Evolutionary conservation across 2,329 filamentous ascomycete species (phyloP).

Genomic region (Torrubiellomyces zombiae): DNA sequence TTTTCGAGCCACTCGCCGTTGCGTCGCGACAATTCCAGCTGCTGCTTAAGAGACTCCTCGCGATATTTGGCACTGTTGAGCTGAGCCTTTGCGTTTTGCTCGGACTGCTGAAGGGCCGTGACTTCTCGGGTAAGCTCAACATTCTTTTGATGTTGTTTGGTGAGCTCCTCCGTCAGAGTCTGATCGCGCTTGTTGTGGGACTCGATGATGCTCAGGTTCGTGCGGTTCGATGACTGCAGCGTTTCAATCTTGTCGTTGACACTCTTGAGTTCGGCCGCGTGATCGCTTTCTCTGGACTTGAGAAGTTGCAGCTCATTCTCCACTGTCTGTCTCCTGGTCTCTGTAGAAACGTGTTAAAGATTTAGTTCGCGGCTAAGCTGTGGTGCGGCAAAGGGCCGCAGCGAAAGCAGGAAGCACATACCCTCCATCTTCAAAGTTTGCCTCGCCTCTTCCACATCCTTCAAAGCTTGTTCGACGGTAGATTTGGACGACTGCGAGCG

Average conservation of each 20-base stretch:
- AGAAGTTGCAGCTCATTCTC: constrained; percentile 70
- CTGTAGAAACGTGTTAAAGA: constrained; percentile 24
- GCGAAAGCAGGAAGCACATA: constrained; percentile 21
- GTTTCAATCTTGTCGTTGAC: constrained; percentile 71
- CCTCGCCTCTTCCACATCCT: constrained; percentile 67
- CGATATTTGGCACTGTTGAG: constrained; percentile 74
- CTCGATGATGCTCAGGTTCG: constrained; percentile 76
- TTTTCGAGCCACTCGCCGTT: constrained; percentile 88
- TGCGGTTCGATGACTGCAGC: constrained; percentile 81
- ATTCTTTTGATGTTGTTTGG: constrained; percentile 76
- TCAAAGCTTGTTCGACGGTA: constrained; percentile 66
- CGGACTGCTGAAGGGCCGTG: constrained; percentile 62
- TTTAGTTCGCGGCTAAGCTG: neutral
- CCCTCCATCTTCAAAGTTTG: constrained; percentile 72
- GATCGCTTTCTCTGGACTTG: constrained; percentile 57
- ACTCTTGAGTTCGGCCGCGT: constrained; percentile 57
- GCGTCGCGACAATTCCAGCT: constrained; percentile 72
- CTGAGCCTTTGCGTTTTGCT: constrained; percentile 66
- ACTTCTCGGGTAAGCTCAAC: constrained; percentile 72
- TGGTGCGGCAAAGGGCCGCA: constrained; percentile 5
- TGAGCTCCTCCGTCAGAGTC: constrained; percentile 68
- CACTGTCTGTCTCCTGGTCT: constrained; percentile 56
- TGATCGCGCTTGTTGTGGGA: constrained; percentile 80
- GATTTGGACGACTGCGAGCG: constrained; percentile 69
- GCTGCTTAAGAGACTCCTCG: constrained; percentile 78